Conservation (phyloP, 2,329 filamentous ascomycete species). For the Stemphylium vesicarium region DNA sequence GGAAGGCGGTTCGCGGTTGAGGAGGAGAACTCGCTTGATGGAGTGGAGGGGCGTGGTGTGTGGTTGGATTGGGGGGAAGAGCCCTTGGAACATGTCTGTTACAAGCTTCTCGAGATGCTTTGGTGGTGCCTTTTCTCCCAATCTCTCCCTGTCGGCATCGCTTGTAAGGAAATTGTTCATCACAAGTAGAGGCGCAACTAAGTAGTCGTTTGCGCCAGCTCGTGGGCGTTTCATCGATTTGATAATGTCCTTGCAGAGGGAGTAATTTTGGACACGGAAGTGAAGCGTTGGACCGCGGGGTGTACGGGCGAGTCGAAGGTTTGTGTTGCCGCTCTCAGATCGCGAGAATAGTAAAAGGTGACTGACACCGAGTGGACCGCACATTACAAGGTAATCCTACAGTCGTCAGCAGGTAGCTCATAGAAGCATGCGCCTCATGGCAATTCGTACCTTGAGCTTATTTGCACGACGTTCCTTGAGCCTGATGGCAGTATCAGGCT, state of each 20-base stretch:
- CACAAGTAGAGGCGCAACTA: constrained; percentile 85
- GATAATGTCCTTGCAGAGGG: constrained; percentile 87
- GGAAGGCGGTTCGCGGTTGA: constrained; percentile 74
- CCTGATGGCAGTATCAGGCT: constrained; percentile 88
- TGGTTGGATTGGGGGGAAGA: constrained; percentile 95
- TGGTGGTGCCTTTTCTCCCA: constrained; percentile 69
- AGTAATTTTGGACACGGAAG: constrained; percentile 94
- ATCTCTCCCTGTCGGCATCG: constrained; percentile 43
- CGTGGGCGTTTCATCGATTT: constrained; percentile 82
- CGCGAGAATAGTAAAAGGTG: constrained; percentile 93
- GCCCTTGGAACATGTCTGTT: constrained; percentile 92
- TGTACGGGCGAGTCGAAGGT: constrained; percentile 83
- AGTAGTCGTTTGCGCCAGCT: constrained; percentile 79
- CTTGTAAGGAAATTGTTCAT: constrained; percentile 96
- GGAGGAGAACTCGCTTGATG: constrained; percentile 87
- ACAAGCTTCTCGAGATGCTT: constrained; percentile 92
- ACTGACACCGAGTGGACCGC: constrained; percentile 88
- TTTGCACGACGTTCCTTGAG: constrained; percentile 64
- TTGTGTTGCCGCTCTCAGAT: constrained; percentile 88
- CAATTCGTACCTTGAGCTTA: constrained; percentile 13
- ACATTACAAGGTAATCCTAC: constrained; percentile 94
- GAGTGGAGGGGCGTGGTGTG: constrained; percentile 86
- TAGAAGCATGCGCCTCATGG: constrained; percentile 49
- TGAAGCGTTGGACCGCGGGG: constrained; percentile 91
- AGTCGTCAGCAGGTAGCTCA: constrained; percentile 85